Conservation (phyloP, 495 filamentous ascomycete species). For the Eremomyces bilateralis region DNA sequence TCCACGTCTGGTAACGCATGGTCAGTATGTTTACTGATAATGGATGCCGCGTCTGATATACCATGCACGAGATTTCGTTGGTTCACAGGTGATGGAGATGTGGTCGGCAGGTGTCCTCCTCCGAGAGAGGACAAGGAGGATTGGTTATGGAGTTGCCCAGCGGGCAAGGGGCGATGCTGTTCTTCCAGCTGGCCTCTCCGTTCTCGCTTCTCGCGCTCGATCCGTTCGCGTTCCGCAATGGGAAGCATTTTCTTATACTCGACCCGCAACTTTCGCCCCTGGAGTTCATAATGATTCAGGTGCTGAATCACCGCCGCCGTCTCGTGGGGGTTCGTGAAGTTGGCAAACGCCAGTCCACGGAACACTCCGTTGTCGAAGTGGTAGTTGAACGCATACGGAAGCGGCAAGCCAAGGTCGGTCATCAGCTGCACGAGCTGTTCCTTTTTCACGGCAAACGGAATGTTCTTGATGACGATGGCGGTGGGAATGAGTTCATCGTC, state of each 20-base stretch:
- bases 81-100: constrained; percentile 51
- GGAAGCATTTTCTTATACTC: constrained; percentile 99
- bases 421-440: constrained; percentile 82
- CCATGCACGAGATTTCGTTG: constrained; percentile 38
- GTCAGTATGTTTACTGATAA: too few species aligned
- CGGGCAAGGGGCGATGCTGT: constrained; percentile 60
- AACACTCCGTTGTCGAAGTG: constrained; percentile 98
- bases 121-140: constrained; percentile 66
- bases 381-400: constrained; percentile 98
- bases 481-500: constrained; percentile 89
- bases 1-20: constrained; percentile 43
- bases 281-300: constrained; percentile 86
- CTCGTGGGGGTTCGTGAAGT: constrained; percentile 89
- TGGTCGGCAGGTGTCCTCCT: constrained; percentile 38
- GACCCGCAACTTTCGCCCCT: constrained; percentile 80
- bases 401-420: constrained; percentile 72
- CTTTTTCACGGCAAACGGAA: constrained; percentile 95
- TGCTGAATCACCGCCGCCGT: constrained; percentile 74
- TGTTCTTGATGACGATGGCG: constrained; percentile 98
- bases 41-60: constrained; percentile 21
- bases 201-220: constrained; percentile 93
- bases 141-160: constrained; percentile 50
- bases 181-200: constrained; percentile 90
- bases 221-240: constrained; percentile 78
- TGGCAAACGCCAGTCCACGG: constrained; percentile 87